phyloP scores from a whole-genome alignment of 495 filamentous ascomycete genomes.

The Annulohypoxylon moriforme region DNA sequence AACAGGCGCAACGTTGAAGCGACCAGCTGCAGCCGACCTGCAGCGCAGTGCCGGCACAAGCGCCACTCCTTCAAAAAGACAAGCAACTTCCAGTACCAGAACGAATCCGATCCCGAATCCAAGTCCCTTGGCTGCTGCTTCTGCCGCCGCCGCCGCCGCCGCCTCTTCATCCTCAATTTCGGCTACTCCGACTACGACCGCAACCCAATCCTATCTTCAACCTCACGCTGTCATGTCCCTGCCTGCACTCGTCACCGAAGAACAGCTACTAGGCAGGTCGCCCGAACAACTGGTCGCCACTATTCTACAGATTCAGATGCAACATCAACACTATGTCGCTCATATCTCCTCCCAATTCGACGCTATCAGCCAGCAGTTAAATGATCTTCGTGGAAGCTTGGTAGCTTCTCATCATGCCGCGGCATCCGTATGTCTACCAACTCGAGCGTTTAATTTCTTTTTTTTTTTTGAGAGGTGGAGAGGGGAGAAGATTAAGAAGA shows the following conservation, averaged over 20 bases:
- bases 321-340: constrained; percentile 49
- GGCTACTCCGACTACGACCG: constrained; percentile 40
- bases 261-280: constrained; percentile 46
- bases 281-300: constrained; percentile 50
- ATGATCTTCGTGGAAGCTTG: constrained; percentile 46
- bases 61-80: constrained; percentile 50
- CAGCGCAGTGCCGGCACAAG: constrained; percentile 51
- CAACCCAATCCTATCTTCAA: constrained; percentile 41
- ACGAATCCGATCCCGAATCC: constrained; percentile 42
- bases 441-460: not conserved
- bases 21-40: constrained; percentile 52
- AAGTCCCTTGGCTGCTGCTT: constrained; percentile 41
- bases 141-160: constrained; percentile 9
- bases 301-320: constrained; percentile 49
- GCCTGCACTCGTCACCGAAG: constrained; percentile 45
- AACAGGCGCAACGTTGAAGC: constrained; percentile 49
- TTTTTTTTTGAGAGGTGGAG: not conserved
- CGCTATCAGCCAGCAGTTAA: constrained; percentile 47
- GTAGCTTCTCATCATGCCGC: constrained; percentile 50
- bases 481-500: not conserved
- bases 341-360: constrained; percentile 50
- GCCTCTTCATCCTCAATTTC: constrained; percentile 41
- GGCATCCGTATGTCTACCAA: constrained; percentile 41
- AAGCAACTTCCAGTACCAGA: constrained; percentile 46
- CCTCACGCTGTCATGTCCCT: constrained; percentile 45